Evolutionary conservation across 2,329 filamentous ascomycete species (phyloP).

Genomic region (Periconia digitata): DNA sequence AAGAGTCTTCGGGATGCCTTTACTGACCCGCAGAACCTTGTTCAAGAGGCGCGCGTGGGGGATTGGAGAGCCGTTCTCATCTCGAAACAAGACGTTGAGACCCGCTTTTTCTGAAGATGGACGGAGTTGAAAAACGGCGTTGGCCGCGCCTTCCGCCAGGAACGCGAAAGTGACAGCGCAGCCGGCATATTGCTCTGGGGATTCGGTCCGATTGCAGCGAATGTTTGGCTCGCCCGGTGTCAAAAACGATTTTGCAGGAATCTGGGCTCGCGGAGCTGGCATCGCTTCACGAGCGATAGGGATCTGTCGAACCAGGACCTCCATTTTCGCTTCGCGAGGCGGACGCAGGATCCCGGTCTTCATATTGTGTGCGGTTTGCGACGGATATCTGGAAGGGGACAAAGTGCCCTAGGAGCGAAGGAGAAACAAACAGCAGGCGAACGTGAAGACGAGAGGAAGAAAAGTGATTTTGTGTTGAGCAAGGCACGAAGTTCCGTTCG

Average conservation of each 20-base stretch:
- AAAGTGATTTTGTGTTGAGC: neutral
- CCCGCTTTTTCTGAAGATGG: constrained; percentile 6
- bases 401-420: neutral
- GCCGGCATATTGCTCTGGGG: neutral
- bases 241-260: neutral
- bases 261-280: too few species aligned
- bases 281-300: too few species aligned
- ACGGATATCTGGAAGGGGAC: neutral
- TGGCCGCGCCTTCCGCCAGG: constrained; percentile 39
- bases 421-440: too few species aligned
- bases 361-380: neutral
- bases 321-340: neutral
- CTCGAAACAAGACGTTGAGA: constrained; percentile 19
- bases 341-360: neutral
- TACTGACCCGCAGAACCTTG: constrained; percentile 34
- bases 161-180: constrained; percentile 18
- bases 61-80: constrained; percentile 11
- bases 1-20: constrained; percentile 30
- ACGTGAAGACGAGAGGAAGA: neutral
- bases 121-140: constrained; percentile 33
- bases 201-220: neutral
- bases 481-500: neutral
- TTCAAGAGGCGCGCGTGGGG: constrained; percentile 9
- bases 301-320: neutral
- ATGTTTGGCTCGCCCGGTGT: neutral